Conservation (phyloP, 2,329 filamentous ascomycete genomes). For the Aspergillus floridensis region DNA sequence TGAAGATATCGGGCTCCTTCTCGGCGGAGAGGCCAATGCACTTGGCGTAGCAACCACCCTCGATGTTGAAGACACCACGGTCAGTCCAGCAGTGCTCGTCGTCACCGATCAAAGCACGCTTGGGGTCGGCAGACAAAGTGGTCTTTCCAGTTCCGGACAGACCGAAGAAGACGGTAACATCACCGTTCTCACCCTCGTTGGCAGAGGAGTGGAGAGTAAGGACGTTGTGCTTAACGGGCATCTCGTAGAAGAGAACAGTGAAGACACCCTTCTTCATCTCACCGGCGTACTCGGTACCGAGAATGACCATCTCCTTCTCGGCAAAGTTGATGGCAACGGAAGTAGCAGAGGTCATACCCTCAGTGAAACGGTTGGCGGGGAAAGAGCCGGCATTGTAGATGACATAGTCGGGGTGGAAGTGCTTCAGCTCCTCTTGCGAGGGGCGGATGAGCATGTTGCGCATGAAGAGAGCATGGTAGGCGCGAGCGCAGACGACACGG, state of each 20-base stretch:
- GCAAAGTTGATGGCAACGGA: slow-evolving; percentile 98
- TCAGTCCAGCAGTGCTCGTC: slow-evolving; percentile 99
- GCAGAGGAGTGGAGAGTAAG: slow-evolving; percentile 97
- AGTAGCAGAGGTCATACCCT: slow-evolving; percentile 97
- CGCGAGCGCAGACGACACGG: slow-evolving; percentile 95
- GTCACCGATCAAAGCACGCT: slow-evolving; percentile 93
- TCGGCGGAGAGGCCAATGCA: slow-evolving; percentile 94
- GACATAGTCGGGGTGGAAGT: slow-evolving; percentile 98
- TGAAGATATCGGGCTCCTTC: slow-evolving; percentile 98
- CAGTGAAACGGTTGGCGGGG: slow-evolving; percentile 96
- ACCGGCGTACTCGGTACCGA: slow-evolving; percentile 97
- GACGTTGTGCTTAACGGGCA: slow-evolving; percentile 99
- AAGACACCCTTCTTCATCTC: slow-evolving; percentile 99
- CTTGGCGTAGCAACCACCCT: slow-evolving; percentile 99
- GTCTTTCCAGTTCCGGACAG: slow-evolving; percentile 99
- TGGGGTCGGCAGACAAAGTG: slow-evolving; percentile 92
- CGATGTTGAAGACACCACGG: slow-evolving; percentile 96
- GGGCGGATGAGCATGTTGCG: slow-evolving; percentile 99
- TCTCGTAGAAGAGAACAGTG: slow-evolving; percentile 99
- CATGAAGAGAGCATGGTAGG: slow-evolving; percentile 99
- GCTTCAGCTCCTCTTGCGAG: slow-evolving; percentile 82
- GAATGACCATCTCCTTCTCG: slow-evolving; percentile 99
- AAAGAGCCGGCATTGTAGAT: slow-evolving; percentile 99
- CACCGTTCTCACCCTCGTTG: slow-evolving; percentile 90
- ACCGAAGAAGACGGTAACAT: slow-evolving; percentile 99